Base-by-base conservation (phyloP, 2,329 filamentous ascomycete genomes). In the Colletotrichum noveboracense region DNA sequence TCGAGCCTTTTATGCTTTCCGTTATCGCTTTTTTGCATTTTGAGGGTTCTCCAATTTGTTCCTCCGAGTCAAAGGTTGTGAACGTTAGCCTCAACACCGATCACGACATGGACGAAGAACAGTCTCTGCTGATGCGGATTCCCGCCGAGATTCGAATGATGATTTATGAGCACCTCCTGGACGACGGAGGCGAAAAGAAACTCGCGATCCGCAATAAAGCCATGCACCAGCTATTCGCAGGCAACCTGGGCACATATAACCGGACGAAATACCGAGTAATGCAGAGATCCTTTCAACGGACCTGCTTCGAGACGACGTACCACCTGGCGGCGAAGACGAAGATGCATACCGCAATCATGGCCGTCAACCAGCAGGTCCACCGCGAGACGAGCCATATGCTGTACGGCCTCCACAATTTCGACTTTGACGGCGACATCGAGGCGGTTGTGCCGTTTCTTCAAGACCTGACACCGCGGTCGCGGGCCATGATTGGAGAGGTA, bases 391-490 rank as follows among this genome's bases (percentile, higher is more conserved):
- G 88, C 6, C 86, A 89, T 73, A 80, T 91, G 18, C 84, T 93
- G 5, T 93, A 93, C 81, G 85, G 84, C 9, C 84, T 81, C 71
- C 90, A 92, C 80, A 84, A 85, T 1, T 93, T 93, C 81, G 88
- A 90, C 79, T 93, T 93, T 80, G 89, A 88, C 76, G 86, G 87
- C 64, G 87, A 91, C 81, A 85, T 93, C 77, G 91, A 93, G 81
- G 90, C 91, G 18, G 86, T 91, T 7, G 86, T 89, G 1, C 90
- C 91, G 0, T 93, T 93, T 80, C 84, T 93, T 52, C 84, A 85
- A 36, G 91, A 93, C 80, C 86, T 92, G 38, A 90, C 89, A 4
- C 85, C 87, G 2, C 78, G 81, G 21, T 87, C 89, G 3, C 86
- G 89, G 38, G 80, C 82, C 12, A 83, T 89, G 62, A 82, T 93